phyloP scores from a whole-genome alignment of 2,329 filamentous ascomycete species.

The Venturia carpophila region DNA sequence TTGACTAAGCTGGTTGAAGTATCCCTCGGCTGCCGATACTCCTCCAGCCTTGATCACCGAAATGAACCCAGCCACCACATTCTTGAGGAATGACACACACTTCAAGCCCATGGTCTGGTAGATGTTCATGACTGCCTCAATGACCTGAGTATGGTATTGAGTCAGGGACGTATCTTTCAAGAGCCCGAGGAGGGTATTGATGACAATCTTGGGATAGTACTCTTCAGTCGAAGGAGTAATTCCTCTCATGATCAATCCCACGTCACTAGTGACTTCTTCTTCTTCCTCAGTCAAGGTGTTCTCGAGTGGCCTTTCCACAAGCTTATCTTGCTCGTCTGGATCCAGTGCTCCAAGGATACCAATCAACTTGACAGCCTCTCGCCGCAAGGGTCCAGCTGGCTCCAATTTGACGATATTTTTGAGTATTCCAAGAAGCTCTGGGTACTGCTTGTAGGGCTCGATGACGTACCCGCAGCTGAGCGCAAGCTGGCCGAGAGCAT shows the following conservation, averaged over 20 bases:
- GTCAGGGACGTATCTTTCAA: conserved; percentile 82
- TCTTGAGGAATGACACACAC: conserved; percentile 87
- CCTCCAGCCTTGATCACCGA: conserved; percentile 78
- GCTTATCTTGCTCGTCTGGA: conserved; percentile 85
- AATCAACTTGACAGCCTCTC: conserved; percentile 94
- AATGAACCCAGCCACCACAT: conserved; percentile 91
- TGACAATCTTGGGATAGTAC: conserved; percentile 96
- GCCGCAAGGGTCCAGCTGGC: conserved; percentile 73
- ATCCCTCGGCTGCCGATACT: conserved; percentile 74
- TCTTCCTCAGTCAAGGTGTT: conserved; percentile 61
- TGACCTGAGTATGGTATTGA: conserved; percentile 86
- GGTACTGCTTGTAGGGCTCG: conserved; percentile 89
- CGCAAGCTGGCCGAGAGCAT: conserved; percentile 82
- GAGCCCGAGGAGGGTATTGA: conserved; percentile 88
- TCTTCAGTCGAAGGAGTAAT: conserved; percentile 95
- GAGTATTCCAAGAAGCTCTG: conserved; percentile 82
- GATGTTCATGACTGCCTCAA: conserved; percentile 98
- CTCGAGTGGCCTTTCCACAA: conserved; percentile 81
- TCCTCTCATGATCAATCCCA: conserved; percentile 96
- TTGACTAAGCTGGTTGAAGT: conserved; percentile 93
- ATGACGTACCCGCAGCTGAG: conserved; percentile 98
- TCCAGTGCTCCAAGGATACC: conserved; percentile 92
- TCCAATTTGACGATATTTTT: conserved; percentile 93
- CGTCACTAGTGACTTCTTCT: conserved; percentile 68
- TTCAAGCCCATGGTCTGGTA: conserved; percentile 94